Evolutionary conservation across 108 stramenopile genomes (phyloP), one percentile per base, ranked within the genome.

Genomic region (Cyclotella kingstonii): DNA sequence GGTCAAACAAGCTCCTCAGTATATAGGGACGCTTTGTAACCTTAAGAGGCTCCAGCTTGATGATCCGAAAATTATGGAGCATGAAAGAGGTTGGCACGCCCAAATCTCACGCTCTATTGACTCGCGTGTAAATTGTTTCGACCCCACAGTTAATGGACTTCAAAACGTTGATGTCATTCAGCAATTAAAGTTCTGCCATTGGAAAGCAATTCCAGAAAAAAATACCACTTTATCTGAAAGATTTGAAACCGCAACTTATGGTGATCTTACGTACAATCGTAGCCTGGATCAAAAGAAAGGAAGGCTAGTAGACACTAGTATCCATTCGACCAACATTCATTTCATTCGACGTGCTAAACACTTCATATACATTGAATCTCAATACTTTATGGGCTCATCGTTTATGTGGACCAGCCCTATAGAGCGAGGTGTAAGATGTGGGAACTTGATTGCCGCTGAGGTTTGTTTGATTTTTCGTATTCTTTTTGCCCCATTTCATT

Each of bases 361-460:
- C 48, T 66, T 49, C 38, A 68, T 86, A 17, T 86, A 86, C 58
- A 79, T 86, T 18, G 85, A 86, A 51, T 47, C 38, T 28, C 79
- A 80, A 55, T 80, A 80, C 50, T 80, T 80, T 41, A 66, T 80
- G 76, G 75, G 79, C 10, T 71, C 69, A 28, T 77, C 76, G 2
- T 70, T 62, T 58, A 61, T 80, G 67, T 80, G 79, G 79, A 29
- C 52, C 0, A 63, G 43, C 28, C 22, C 31, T 7, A 42, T 60
- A 9, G 65, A 77, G 29, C 39, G 59, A 11, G 34, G 38, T 27
- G 76, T 60, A 12, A 80, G 77, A 66, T 80, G 79, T 51, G 23
- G 60, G 29, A 83, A 83, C 44, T 66, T 83, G 68, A 56, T 83
- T 50, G 79, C 82, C n/a, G 53, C 73, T n/a, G 82, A 83, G 54